These are phyloP conservation scores for Ricinus communis DNA, from an alignment of 345 rosid species.

Conservation along the genomic window DNA sequence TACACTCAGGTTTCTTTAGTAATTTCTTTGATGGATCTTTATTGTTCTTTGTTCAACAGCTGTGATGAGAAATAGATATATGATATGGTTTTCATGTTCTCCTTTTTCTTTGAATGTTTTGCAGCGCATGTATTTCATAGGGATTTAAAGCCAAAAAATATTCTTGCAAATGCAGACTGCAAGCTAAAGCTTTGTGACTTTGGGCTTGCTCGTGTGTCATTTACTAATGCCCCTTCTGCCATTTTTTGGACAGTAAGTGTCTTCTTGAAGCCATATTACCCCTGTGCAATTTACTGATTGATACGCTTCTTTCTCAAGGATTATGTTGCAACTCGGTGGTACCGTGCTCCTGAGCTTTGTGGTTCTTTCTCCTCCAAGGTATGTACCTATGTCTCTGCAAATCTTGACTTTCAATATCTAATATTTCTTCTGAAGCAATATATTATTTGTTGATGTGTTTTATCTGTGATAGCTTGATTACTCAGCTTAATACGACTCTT, in stretches of 20 bases:
- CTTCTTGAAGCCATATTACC: conserved; percentile 24
- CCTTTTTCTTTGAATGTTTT: conserved; percentile 7
- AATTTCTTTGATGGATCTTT: neutral
- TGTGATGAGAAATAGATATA: neutral
- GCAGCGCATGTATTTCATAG: conserved; percentile 95
- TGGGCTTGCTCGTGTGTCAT: conserved; percentile 96
- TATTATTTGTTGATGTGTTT: neutral
- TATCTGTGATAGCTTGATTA: neutral
- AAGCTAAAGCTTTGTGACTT: conserved; percentile 95
- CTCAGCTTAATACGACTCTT: neutral
- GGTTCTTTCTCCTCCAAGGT: conserved; percentile 95
- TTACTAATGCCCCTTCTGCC: conserved; percentile 88
- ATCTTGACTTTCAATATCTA: no score
- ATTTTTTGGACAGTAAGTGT: conserved; percentile 98
- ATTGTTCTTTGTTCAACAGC: neutral
- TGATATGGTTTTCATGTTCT: conserved; percentile 4
- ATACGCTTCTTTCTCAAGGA: conserved; percentile 60
- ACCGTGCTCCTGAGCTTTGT: conserved; percentile 98
- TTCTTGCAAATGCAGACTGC: conserved; percentile 97
- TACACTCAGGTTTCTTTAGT: conserved; percentile 66
- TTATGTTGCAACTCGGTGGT: conserved; percentile 99
- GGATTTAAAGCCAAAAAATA: conserved; percentile 93
- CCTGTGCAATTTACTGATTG: conserved; percentile 24
- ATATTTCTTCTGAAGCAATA: no score
- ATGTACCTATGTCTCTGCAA: conserved; percentile 10